Evolutionary conservation across 2,329 filamentous ascomycete genomes (phyloP).

Genomic region (Diaporthe capsici): DNA sequence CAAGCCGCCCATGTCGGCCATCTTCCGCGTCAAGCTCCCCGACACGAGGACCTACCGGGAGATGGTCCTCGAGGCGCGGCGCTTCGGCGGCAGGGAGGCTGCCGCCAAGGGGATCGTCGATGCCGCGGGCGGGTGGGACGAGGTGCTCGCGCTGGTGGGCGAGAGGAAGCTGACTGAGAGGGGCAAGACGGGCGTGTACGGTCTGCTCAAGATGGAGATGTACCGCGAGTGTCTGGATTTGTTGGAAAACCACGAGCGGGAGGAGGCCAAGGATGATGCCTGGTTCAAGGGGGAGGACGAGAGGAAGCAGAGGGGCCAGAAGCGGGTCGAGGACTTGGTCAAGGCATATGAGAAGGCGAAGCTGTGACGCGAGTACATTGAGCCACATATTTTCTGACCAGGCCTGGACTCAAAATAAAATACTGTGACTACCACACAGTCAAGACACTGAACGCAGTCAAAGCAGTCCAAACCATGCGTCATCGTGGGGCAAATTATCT

Average conservation of each 20-base stretch:
- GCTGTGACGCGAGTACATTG: slow-evolving; percentile 48
- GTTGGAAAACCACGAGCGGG: slow-evolving; percentile 65
- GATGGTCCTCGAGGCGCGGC: slow-evolving; percentile 80
- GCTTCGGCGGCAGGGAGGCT: slow-evolving; percentile 75
- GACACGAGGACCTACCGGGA: slow-evolving; percentile 67
- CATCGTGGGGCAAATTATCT: neutral
- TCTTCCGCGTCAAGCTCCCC: slow-evolving; percentile 80
- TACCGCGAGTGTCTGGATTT: slow-evolving; percentile 75
- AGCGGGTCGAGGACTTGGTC: slow-evolving; percentile 65
- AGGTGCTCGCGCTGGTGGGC: slow-evolving; percentile 71
- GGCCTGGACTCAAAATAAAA: too few species aligned
- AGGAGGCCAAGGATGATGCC: slow-evolving; percentile 64
- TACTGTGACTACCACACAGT: too few species aligned
- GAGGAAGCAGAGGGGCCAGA: slow-evolving; percentile 59
- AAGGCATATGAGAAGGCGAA: slow-evolving; percentile 57
- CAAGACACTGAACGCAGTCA: neutral
- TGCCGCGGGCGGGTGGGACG: slow-evolving; percentile 74
- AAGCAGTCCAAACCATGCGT: neutral
- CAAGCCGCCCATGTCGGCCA: slow-evolving; percentile 78
- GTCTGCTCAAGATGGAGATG: slow-evolving; percentile 81
- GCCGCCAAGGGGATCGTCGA: slow-evolving; percentile 79
- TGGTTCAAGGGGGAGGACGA: slow-evolving; percentile 56
- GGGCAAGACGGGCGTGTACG: slow-evolving; percentile 76
- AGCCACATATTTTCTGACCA: neutral
- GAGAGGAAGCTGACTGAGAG: slow-evolving; percentile 73